A percentile compares a stretch with the other conserved stretches of the same genome.
Conservation (phyloP, 176 grass and related monocot species). For the Zea mays region DNA sequence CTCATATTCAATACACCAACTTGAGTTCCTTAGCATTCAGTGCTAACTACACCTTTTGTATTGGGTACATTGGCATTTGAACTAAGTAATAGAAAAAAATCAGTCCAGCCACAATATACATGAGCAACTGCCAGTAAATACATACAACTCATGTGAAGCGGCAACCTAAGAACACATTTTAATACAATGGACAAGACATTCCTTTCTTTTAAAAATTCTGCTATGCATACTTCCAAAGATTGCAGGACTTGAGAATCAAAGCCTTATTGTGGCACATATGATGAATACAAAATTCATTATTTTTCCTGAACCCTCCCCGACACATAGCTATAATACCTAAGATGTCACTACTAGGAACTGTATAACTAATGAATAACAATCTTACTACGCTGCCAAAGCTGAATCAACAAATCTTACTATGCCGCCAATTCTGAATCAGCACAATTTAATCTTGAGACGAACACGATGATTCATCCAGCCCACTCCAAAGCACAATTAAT, state of each 20-base stretch:
- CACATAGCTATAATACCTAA: neutral
- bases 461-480: neutral
- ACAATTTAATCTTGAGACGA: neutral
- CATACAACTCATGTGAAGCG: neutral
- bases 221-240: neutral
- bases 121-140: neutral
- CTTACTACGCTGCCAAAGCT: neutral
- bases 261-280: neutral
- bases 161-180: neutral
- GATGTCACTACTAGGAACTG: neutral
- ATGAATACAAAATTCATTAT: slow-evolving; percentile 21
- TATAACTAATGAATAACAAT: neutral
- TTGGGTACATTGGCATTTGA: neutral
- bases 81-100: neutral
- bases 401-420: neutral
- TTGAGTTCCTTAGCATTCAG: neutral
- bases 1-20: neutral
- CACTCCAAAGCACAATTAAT: neutral
- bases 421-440: neutral
- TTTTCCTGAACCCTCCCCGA: neutral
- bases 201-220: neutral
- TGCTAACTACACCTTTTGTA: neutral
- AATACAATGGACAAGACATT: neutral
- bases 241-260: neutral
- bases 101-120: neutral